phyloP scores from a whole-genome alignment of 257 asterid genomes.

The Salvia splendens region DNA sequence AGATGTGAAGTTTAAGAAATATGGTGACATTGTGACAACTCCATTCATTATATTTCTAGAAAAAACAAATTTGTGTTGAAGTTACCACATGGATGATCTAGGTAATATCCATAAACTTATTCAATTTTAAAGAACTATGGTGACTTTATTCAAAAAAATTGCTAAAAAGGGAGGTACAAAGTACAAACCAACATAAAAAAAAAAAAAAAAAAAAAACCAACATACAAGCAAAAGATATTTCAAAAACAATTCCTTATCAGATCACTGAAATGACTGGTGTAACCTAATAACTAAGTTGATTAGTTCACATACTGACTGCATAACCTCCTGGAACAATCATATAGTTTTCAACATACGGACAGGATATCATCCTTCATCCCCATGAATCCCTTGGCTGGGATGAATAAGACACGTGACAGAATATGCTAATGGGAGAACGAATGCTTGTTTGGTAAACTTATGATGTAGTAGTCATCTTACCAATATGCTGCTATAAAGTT shows the following conservation, averaged over 20 bases:
- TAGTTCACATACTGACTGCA: background rate
- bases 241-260: background rate
- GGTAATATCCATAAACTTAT: slow-evolving; percentile 13
- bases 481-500: slow-evolving; percentile 89
- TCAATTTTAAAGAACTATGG: slow-evolving; percentile 11
- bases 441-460: slow-evolving; percentile 2
- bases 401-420: no score
- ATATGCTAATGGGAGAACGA: background rate
- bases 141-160: slow-evolving; percentile 8
- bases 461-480: slow-evolving; percentile 45
- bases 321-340: background rate
- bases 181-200: background rate
- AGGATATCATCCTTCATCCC: background rate
- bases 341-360: background rate
- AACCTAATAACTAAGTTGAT: background rate
- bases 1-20: no score
- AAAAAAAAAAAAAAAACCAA: no score
- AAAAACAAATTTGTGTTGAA: no score
- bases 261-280: background rate
- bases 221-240: background rate
- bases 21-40: no score
- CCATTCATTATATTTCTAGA: no score
- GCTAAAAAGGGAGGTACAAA: slow-evolving; percentile 3
- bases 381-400: background rate
- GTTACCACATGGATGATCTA: no score